Conservation (phyloP, 257 asterid species). For the Solanum pinnatisectum region DNA sequence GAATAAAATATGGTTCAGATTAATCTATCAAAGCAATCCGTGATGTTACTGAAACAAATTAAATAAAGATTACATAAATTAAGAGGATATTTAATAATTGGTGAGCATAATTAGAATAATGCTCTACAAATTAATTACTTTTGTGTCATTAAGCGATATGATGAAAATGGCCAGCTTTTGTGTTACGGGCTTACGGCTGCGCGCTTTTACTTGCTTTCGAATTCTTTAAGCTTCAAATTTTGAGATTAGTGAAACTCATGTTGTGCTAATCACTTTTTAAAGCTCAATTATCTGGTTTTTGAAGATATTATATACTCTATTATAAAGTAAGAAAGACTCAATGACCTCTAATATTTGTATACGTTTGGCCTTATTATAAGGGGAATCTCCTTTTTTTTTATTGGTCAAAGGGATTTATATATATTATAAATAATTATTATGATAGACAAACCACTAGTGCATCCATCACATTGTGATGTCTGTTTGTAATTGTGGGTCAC, state of each 20-base stretch:
- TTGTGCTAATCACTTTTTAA: neutral
- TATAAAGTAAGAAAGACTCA: too few species aligned
- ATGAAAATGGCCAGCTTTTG: neutral
- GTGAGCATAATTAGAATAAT: neutral
- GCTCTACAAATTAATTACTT: neutral
- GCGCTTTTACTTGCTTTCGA: neutral
- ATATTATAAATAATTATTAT: too few species aligned
- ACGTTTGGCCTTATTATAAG: too few species aligned
- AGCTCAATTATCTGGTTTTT: neutral
- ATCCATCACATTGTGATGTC: too few species aligned
- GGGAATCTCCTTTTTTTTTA: too few species aligned
- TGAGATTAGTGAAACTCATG: neutral
- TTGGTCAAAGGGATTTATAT: too few species aligned
- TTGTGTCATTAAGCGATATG: neutral
- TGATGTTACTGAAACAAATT: neutral
- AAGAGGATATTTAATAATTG: neutral
- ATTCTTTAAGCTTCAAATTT: neutral
- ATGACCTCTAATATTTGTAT: too few species aligned
- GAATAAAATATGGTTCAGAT: neutral
- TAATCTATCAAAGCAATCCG: neutral
- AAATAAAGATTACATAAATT: too few species aligned
- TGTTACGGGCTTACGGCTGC: neutral
- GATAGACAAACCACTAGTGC: too few species aligned
- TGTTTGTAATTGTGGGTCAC: too few species aligned
- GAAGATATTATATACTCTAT: neutral